Evolutionary conservation across 2,329 filamentous ascomycete species (phyloP), one percentile per base, ranked within the genome.

Genomic region (Cytospora piceicola): DNA sequence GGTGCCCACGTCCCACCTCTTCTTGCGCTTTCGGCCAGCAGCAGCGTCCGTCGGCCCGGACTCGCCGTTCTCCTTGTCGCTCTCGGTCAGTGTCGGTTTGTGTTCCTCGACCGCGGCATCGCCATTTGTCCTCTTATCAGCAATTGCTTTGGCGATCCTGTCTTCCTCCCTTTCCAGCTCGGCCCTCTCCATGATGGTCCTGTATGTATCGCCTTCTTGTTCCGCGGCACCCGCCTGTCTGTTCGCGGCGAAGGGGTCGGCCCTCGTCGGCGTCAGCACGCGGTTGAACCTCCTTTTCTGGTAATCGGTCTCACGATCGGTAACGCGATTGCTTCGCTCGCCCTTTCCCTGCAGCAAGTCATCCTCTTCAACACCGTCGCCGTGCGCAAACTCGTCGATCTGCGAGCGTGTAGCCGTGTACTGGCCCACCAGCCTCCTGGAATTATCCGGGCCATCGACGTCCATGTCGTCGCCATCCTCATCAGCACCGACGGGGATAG

Each of bases 141-240:
- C 87, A 69, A 99, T 95, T 61, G 92, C 83, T 72, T 86, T 90
- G 71, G 85, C 85, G 42, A 99, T 90, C 69, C 94, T 88, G 73
- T 94, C 92, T 79, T 99, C 95, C 79, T 99, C 95, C 70, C 93
- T 88, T 78, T 99, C 94, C 12, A 98, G 78, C 71, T 99, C 94
- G 62, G 93, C 90, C 70, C 90, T 83, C 70, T 92, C 90, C 94
- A 99, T 98, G 61, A 96, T 85, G 70, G 96, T 92, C 71, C 91
- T 88, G 76, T 98, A 99, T 67, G 88, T 94, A 68, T 91, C 84
- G 36, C 55, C 63, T 12, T 61, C 58, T 22, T 46, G 39, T 63
- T 87, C 86, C 32, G 85, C 81, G 29, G 85, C 85, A 66, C 88
- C 88, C 57, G 85, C 87, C 75, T 91, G 86, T 69, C 87, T 82